A percentile compares a stretch with the other conserved stretches of the same genome.
Evolutionary conservation across 495 filamentous ascomycete genomes (phyloP).

Genomic region (Choiromyces venosus): DNA sequence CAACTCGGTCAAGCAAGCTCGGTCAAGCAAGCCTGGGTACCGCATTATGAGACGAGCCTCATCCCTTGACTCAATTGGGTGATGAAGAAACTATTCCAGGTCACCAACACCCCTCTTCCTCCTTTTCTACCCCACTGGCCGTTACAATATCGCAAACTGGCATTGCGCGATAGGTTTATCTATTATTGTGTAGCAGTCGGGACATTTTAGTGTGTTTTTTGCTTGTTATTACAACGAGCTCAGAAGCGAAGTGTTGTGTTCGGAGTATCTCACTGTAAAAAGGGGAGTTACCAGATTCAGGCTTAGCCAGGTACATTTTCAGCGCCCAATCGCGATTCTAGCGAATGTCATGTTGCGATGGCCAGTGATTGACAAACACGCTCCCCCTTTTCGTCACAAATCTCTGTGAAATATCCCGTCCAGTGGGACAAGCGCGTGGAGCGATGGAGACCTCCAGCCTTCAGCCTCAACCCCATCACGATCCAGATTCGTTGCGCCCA

Average conservation of each 20-base stretch:
- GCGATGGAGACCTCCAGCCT: background rate
- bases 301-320: background rate
- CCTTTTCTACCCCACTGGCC: background rate
- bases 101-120: background rate
- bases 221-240: background rate
- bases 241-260: background rate
- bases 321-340: background rate
- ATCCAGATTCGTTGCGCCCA: background rate
- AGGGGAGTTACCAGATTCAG: background rate
- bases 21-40: conserved; percentile 10
- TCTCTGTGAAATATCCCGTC: background rate
- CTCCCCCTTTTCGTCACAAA: background rate
- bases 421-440: background rate
- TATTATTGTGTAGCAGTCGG: background rate
- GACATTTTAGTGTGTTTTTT: conserved; percentile 4
- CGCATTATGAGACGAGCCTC: conserved; percentile 30
- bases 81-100: background rate
- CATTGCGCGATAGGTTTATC: conserved; percentile 4
- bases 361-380: background rate
- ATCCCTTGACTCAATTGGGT: conserved; percentile 24
- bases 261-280: background rate
- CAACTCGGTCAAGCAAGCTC: conserved; percentile 4
- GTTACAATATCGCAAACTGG: background rate
- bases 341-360: background rate
- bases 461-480: background rate